These are phyloP conservation scores for Xanthoconium stramineum DNA, from an alignment of 768 basidiomycete species.

Conservation along the genomic window DNA sequence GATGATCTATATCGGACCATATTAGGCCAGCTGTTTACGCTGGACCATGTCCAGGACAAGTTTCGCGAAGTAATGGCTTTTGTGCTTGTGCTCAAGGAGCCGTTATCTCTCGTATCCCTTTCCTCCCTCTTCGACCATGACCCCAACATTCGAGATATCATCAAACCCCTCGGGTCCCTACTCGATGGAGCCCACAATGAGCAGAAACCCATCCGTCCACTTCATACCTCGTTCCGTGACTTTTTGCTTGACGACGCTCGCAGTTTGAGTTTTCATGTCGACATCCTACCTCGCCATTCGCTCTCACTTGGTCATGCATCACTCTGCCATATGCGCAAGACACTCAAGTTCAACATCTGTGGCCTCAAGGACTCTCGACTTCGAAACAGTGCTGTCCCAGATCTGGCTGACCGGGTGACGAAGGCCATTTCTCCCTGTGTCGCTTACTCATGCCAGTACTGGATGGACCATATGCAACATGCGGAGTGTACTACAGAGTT, in stretches of 20 bases:
- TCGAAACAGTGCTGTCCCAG: slow-evolving; percentile 26
- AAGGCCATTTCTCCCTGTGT: slow-evolving; percentile 28
- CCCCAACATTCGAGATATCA: slow-evolving; percentile 10
- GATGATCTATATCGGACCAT: slow-evolving; percentile 22
- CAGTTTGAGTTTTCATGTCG: slow-evolving; percentile 20
- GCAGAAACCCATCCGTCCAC: slow-evolving; percentile 23
- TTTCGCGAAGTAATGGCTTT: slow-evolving; percentile 23
- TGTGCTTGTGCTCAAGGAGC: slow-evolving; percentile 18
- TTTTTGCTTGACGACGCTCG: slow-evolving; percentile 27
- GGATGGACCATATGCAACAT: slow-evolving; percentile 31
- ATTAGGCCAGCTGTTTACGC: slow-evolving; percentile 11
- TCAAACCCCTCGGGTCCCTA: slow-evolving; percentile 21
- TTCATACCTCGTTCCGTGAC: slow-evolving; percentile 37
- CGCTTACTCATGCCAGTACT: slow-evolving; percentile 37
- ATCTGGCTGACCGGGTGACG: slow-evolving; percentile 15
- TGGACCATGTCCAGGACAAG: background rate
- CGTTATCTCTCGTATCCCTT: slow-evolving; percentile 15
- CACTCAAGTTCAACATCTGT: slow-evolving; percentile 41
- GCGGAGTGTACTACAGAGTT: slow-evolving; percentile 12
- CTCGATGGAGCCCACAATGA: slow-evolving; percentile 18
- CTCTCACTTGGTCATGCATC: slow-evolving; percentile 24
- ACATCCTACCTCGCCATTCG: slow-evolving; percentile 11
- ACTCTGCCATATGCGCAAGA: slow-evolving; percentile 30
- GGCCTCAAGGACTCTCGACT: slow-evolving; percentile 33
- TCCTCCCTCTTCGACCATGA: slow-evolving; percentile 10